Evolutionary conservation across 345 rosid genomes (phyloP).

Genomic region (Pseudoturritis turrita): DNA sequence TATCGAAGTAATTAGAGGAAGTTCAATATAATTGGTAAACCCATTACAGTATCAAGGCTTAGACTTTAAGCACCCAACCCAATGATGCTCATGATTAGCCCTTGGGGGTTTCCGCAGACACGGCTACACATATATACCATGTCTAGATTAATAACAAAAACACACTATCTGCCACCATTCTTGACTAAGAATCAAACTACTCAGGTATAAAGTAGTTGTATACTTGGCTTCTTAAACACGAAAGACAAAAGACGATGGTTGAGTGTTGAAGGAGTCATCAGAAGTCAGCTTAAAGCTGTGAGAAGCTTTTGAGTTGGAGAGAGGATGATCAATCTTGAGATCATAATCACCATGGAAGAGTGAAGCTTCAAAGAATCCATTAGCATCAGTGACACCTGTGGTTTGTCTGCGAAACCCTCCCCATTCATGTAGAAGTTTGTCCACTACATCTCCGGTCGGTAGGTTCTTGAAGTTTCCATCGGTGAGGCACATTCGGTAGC

Average conservation of each 20-base stretch:
- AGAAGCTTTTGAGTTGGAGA: not conserved
- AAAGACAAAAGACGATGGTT: constrained; percentile 7
- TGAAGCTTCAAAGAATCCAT: constrained; percentile 57
- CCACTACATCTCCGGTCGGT: constrained; percentile 69
- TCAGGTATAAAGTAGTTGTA: not conserved
- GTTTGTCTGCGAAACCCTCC: constrained; percentile 27
- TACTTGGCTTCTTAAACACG: constrained; percentile 9
- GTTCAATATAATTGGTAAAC: not conserved
- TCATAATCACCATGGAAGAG: constrained; percentile 64
- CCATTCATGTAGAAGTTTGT: constrained; percentile 66
- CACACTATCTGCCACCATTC: not conserved
- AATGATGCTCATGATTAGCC: constrained; percentile 17
- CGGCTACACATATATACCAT: not conserved
- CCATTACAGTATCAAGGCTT: not conserved
- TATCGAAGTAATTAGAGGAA: not conserved
- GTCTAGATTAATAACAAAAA: not conserved
- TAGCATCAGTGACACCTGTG: constrained; percentile 34
- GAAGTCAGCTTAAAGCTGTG: constrained; percentile 18
- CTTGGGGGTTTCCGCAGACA: constrained; percentile 21
- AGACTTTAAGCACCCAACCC: constrained; percentile 7
- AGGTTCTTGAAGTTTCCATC: constrained; percentile 62
- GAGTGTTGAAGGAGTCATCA: not conserved
- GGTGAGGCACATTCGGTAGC: constrained; percentile 74
- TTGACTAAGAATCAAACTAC: constrained; percentile 5
- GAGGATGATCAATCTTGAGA: constrained; percentile 32